Base-by-base conservation (phyloP, 371 early-diverging fungal species). In the Vairimorpha necatrix region DNA sequence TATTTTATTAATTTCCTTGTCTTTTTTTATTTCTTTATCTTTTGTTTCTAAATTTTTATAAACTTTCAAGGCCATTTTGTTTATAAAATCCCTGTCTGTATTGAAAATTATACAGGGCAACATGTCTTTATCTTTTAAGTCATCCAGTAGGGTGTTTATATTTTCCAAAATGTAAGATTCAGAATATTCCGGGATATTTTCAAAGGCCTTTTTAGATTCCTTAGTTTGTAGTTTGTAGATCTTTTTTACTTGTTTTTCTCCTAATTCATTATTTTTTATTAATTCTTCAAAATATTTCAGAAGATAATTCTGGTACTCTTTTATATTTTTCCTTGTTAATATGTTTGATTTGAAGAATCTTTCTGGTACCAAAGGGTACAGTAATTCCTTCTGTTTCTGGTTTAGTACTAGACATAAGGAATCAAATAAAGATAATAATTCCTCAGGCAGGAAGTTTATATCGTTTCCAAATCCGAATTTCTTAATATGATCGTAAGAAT, bases 31-130 rank as follows among this genome's bases (percentile, higher is more conserved):
- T 26, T 72, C 65, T 28, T 58, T 79, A 38, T 85, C 85, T 33
- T 62, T 46, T 7, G 60, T 61, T 28, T 80, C 79, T 24, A 87
- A 72, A 66, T 83, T 61, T 30, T 77, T 42, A 33, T 72, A 72
- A 2, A 87, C 74, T 20, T 61, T 38, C 18, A 75, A 42, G 0
- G 87, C 87, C 11, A 88, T 65, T n/a, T 74, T 74, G 36, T 84
- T 85, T 61, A 88, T 84, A n/a, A 82, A 72, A 34, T 81, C 79
- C 39, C 88, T 83, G 72, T 87, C 89, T 48, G 83, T 86, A 73
- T 85, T 85, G 67, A 88, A 88, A 33, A 87, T 75, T 56, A 88
- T 86, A 46, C 85, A 88, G 11, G 88, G 88, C 0, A 87, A 81
- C 77, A 83, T 84, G 47, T 87, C 67, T 38, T 75, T 54, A 36